These are phyloP conservation scores for Plenodomus biglobosus DNA, from an alignment of 2,329 filamentous ascomycete genomes.

Conservation along the genomic window DNA sequence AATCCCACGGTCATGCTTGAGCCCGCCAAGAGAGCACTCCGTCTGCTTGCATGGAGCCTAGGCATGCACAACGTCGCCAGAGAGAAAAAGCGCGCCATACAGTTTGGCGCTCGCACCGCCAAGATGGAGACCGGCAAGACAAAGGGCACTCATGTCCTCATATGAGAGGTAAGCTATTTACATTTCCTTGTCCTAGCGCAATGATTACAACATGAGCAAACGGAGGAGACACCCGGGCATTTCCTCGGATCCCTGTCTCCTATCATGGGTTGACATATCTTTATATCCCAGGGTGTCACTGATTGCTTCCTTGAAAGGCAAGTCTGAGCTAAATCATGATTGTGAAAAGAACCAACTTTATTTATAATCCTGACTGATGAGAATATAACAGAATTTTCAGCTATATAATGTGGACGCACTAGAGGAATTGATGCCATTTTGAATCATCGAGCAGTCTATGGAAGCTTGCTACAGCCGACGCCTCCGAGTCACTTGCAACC, in stretches of 20 bases:
- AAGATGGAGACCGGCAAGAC: constrained; percentile 53
- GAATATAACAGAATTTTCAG: too few relatives aligned
- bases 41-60: constrained; percentile 73
- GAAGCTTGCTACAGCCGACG: too few relatives aligned
- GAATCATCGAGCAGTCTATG: too few relatives aligned
- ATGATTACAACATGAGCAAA: constrained; percentile 38
- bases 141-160: constrained; percentile 51
- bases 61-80: constrained; percentile 70
- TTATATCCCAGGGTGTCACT: constrained; percentile 26
- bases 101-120: constrained; percentile 47
- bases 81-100: constrained; percentile 90
- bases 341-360: not conserved
- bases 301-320: constrained; percentile 34
- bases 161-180: constrained; percentile 30
- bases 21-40: constrained; percentile 76
- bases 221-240: constrained; percentile 26
- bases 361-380: too few relatives aligned
- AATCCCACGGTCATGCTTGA: constrained; percentile 56
- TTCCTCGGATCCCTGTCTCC: constrained; percentile 15
- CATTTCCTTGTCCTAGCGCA: constrained; percentile 12
- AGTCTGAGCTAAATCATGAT: constrained; percentile 31
- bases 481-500: too few relatives aligned
- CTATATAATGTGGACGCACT: too few relatives aligned
- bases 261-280: constrained; percentile 2
- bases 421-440: too few relatives aligned